Base-by-base conservation (phyloP, 2,329 filamentous ascomycete genomes). In the Elsinoe arachidis region DNA sequence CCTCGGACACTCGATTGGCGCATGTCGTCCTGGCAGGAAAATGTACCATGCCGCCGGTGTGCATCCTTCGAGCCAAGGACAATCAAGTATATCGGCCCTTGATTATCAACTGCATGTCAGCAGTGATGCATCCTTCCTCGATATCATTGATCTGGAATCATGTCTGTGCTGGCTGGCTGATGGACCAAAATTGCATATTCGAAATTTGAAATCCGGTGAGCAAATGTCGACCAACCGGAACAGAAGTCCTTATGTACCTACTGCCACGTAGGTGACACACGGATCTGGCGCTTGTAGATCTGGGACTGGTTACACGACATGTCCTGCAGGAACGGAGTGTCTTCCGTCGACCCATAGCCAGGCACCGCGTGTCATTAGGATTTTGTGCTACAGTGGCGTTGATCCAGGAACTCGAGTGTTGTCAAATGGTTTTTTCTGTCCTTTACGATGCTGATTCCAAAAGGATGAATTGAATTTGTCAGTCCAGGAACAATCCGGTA, bases 241-340 rank as follows among this genome's bases (percentile, higher is more conserved):
- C 17, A 19, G 17, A 46, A 53, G 34, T 23, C 49, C 34, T 33
- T 11, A 19, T n/a, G 33, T 53, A 53, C 49, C 41, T 2, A 7
- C 15, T 53, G 49, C 49, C 49, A 53, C 49, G 49, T 53, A 53
- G 33, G 49, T 37, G 33, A 39, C 49, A 53, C 49, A 53, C 33
- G 34, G 19, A 53, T 53, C 49, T 26, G 34, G 49, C 49, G 15
- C 12, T 14, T 53, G 35, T 21, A 53, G 49, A 53, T 53, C 33
- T 21, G 21, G 33, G 17, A 53, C 34, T 37, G 35, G 34, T 53
- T 23, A 21, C 34, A 53, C 49, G 33, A 38, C 26, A 17, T 30
- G 49, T 53, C 49, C 49, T 53, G 49, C 49, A 53, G 49, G 49
- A 23, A 53, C 49, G 14, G 23, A 51, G 21, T 30, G 33, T 34